These are phyloP conservation scores for Cercis canadensis DNA, from an alignment of 306 rosid genomes.

Conservation along the genomic window DNA sequence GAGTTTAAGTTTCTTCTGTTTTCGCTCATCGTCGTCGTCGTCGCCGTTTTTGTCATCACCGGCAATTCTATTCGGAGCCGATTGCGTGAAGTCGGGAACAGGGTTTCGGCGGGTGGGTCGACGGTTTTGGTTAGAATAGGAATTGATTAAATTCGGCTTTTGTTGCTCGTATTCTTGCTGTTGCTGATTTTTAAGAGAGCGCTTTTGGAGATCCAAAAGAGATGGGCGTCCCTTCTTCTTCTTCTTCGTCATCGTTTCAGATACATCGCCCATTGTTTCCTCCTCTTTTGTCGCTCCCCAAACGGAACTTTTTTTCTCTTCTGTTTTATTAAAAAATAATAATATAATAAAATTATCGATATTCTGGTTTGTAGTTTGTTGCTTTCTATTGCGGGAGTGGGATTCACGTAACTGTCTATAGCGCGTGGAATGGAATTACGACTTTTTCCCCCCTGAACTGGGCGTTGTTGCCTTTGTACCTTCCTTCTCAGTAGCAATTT, in stretches of 20 bases:
- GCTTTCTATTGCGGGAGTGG: no score
- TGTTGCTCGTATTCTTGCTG: conserved; percentile 29
- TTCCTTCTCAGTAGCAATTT: no score
- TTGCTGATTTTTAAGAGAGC: conserved; percentile 62
- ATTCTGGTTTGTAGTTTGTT: no score
- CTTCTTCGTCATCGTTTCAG: conserved; percentile 69
- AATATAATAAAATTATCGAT: no score
- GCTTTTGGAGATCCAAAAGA: conserved; percentile 94
- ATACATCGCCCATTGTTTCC: conserved; percentile 71
- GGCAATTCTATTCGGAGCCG: conserved; percentile 29
- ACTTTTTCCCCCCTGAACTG: no score
- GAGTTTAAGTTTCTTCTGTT: conserved; percentile 78
- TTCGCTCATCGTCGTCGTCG: conserved; percentile 82
- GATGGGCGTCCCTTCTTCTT: conserved; percentile 99
- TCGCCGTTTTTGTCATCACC: conserved; percentile 59
- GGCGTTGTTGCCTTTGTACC: no score
- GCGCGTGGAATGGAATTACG: no score
- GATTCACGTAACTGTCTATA: no score
- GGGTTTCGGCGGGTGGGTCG: conserved; percentile 40
- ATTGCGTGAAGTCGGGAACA: not conserved
- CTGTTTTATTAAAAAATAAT: not conserved
- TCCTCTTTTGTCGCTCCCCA: conserved; percentile 57
- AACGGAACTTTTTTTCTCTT: conserved; percentile 24
- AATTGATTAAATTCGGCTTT: conserved; percentile 45
- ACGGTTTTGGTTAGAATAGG: conserved; percentile 42